Evolutionary conservation across 352 stramenopile genomes (phyloP).

Genomic region (Globisporangium acanthophoron): DNA sequence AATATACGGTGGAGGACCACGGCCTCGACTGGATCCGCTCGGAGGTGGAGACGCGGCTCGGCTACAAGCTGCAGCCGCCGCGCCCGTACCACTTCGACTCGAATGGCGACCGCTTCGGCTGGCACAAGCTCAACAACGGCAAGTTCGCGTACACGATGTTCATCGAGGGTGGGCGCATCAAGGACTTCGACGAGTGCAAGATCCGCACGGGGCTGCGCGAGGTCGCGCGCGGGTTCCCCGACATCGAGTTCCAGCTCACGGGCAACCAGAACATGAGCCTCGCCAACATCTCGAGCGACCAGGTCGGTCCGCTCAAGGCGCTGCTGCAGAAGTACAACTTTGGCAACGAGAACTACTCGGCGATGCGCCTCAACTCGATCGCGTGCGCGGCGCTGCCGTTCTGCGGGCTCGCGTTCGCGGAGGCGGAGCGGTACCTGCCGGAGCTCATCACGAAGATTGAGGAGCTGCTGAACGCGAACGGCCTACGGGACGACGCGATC

Average conservation of each 20-base stretch:
- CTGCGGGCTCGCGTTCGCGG: conserved; percentile 95
- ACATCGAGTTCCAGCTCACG: conserved; percentile 92
- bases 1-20: conserved; percentile 98
- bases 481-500: conserved; percentile 93
- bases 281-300: conserved; percentile 87
- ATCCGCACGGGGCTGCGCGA: conserved; percentile 89
- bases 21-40: conserved; percentile 92
- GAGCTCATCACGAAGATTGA: conserved; percentile 92
- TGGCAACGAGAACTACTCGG: conserved; percentile 78
- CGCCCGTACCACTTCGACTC: conserved; percentile 59
- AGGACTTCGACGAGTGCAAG: conserved; percentile 83
- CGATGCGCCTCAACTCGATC: conserved; percentile 87
- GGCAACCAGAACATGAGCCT: conserved; percentile 96
- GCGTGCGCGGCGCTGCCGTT: conserved; percentile 94
- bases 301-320: conserved; percentile 89
- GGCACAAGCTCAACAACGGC: conserved; percentile 64
- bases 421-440: conserved; percentile 95
- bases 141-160: conserved; percentile 82
- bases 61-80: conserved; percentile 90
- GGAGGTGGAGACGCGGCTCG: conserved; percentile 93
- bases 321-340: conserved; percentile 92
- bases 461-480: conserved; percentile 84
- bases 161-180: conserved; percentile 89
- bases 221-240: conserved; percentile 89
- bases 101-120: conserved; percentile 74